Percentiles rank a stretch among this genome's conserved stretches.
phyloP scores from a whole-genome alignment of 371 early-diverging fungal species.

The Dichotomocladium elegans region DNA sequence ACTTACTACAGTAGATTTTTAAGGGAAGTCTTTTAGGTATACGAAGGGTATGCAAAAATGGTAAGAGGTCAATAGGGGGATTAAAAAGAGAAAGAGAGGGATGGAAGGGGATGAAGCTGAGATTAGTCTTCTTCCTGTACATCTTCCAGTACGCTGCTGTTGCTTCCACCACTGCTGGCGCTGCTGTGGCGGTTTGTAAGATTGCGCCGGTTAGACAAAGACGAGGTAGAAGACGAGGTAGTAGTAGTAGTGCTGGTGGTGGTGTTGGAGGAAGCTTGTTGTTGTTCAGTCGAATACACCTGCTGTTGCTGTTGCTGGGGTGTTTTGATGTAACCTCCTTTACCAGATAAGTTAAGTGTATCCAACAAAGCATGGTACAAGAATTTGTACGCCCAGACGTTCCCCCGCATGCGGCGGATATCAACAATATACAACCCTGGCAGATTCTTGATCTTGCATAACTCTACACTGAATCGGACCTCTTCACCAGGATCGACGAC shows the following conservation, averaged over 20 bases:
- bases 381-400: conserved; percentile 91
- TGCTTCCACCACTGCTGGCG: conserved; percentile 18
- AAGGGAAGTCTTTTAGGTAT: too few species aligned
- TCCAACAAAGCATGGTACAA: conserved; percentile 75
- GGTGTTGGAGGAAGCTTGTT: not conserved
- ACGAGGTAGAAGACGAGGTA: conserved; percentile 2
- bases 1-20: too few species aligned
- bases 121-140: conserved; percentile 13
- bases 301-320: not conserved
- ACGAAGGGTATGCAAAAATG: conserved; percentile 1
- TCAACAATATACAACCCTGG: conserved; percentile 87
- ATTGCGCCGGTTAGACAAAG: not conserved
- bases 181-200: conserved; percentile 9
- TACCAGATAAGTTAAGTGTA: conserved; percentile 52
- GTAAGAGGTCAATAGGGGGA: not conserved
- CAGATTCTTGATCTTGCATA: conserved; percentile 88
- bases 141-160: conserved; percentile 19
- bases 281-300: too few species aligned
- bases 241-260: not conserved
- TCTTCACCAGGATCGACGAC: conserved; percentile 82
- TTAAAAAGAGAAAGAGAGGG: not conserved
- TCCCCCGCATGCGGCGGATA: conserved; percentile 86
- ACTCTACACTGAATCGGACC: conserved; percentile 82
- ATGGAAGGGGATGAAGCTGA: not conserved
- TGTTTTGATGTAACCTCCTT: conserved; percentile 24